Conservation (phyloP, 495 filamentous ascomycete species). For the Daldinia grandis region DNA sequence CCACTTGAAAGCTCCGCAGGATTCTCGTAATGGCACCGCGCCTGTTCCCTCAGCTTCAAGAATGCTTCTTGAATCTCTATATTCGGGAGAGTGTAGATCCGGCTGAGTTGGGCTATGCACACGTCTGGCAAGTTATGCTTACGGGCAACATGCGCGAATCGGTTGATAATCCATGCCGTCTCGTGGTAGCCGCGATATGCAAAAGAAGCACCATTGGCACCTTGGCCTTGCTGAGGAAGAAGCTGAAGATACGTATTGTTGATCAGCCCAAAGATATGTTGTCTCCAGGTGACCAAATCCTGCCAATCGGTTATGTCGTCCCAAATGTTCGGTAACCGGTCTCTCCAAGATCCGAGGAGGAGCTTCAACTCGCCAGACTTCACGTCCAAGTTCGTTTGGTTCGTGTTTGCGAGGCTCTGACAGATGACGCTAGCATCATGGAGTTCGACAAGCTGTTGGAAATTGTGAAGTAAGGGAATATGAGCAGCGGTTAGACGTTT, state of each 20-base stretch:
- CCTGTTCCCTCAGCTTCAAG: slow-evolving; percentile 94
- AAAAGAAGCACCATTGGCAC: slow-evolving; percentile 81
- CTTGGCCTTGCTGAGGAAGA: slow-evolving; percentile 80
- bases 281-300: slow-evolving; percentile 97
- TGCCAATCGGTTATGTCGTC: slow-evolving; percentile 99
- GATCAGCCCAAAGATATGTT: slow-evolving; percentile 98
- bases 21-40: slow-evolving; percentile 98
- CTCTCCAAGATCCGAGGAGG: slow-evolving; percentile 92
- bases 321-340: slow-evolving; percentile 96
- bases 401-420: slow-evolving; percentile 84
- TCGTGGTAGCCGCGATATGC: slow-evolving; percentile 98
- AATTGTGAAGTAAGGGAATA: slow-evolving; percentile 93
- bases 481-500: slow-evolving; percentile 94
- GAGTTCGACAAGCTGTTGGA: slow-evolving; percentile 97
- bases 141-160: slow-evolving; percentile 96
- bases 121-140: slow-evolving; percentile 98
- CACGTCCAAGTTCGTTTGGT: slow-evolving; percentile 81
- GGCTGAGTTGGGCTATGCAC: slow-evolving; percentile 94
- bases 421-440: slow-evolving; percentile 98
- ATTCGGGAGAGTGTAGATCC: slow-evolving; percentile 98
- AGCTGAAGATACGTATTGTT: slow-evolving; percentile 91
- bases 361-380: slow-evolving; percentile 97
- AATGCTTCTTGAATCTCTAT: slow-evolving; percentile 99
- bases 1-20: slow-evolving; percentile 88
- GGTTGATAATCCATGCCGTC: slow-evolving; percentile 99